Evolutionary conservation across 163 green algal genomes (phyloP), one percentile per base, ranked within the genome.

Genomic region (Scenedesmus sp.): DNA sequence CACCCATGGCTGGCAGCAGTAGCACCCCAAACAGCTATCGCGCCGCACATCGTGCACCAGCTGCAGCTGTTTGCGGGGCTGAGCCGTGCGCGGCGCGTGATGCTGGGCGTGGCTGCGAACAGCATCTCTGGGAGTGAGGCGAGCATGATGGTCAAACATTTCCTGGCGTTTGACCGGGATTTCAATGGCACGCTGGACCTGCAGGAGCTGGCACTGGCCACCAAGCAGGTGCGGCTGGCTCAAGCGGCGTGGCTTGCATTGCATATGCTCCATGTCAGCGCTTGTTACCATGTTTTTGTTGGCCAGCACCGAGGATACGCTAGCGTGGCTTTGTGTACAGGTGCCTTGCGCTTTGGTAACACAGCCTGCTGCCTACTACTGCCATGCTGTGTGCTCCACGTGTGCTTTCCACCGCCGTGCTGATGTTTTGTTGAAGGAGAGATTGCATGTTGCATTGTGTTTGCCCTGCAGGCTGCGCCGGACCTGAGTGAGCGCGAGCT

Each of bases 51-150:
- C 62, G 76, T 96, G 55, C 59, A 93, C 15, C 90, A 94, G 91
- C 92, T 96, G 91, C 92, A 92, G 91, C 86, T 91, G 66, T 96
- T 96, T 89, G 93, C 93, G 54, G 83, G 83, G 62, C 64, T 92
- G 8, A 87, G 46, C 55, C 93, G 93, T 85, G 95, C 94, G 79
- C 89, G 94, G 23, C 92, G 94, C 34, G 91, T 96, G 73, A 79
- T 96, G 89, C 90, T 96, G 90, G 94, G 94, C 46, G 91, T 95
- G 26, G 92, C 95, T 84, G 94, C 94, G 2, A 74, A 92, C 20
- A 93, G 90, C 82, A 91, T 96, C 34, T 92, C 81, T 20, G 94
- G 94, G 7, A 67, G n/a, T 9, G 92, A 94, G 46, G 93, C 92
- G 18, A 88, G 84, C 52, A 9, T 55, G 59, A 83, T 96, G 92